These are phyloP conservation scores for Magnaporthales sp. DNA, from an alignment of 2,329 filamentous ascomycete genomes.

Conservation along the genomic window DNA sequence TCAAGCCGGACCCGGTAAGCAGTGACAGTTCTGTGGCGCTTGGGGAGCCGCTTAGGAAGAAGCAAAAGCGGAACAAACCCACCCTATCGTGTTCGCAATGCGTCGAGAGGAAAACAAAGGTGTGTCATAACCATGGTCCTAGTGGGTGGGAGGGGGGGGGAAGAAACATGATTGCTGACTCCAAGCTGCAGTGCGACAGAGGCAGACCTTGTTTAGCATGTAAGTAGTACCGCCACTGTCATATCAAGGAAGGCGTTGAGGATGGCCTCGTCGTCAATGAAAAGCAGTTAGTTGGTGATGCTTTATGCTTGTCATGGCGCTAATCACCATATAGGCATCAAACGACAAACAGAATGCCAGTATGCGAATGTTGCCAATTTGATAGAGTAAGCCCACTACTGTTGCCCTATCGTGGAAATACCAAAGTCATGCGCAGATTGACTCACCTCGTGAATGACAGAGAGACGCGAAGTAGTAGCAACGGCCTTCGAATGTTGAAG, in stretches of 20 bases:
- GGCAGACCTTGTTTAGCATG: constrained; percentile 61
- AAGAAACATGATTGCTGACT: constrained; percentile 3
- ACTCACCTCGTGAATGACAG: constrained; percentile 21
- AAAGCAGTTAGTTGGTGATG: not conserved
- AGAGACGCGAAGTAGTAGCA: constrained; percentile 31
- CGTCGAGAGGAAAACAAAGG: constrained; percentile 76
- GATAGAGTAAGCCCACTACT: constrained; percentile 47
- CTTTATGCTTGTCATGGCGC: not conserved
- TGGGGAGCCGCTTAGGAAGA: constrained; percentile 45
- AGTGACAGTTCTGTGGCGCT: constrained; percentile 15
- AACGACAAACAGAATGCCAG: constrained; percentile 65
- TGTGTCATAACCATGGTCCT: constrained; percentile 25
- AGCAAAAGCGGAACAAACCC: constrained; percentile 79
- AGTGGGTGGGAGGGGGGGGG: constrained; percentile 1
- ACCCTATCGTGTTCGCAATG: constrained; percentile 73
- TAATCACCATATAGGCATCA: constrained; percentile 40
- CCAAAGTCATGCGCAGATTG: not conserved
- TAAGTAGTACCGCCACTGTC: constrained; percentile 24
- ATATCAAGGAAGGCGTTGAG: not conserved
- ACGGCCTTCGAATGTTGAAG: constrained; percentile 47
- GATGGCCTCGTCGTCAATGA: not conserved
- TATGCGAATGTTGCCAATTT: constrained; percentile 72
- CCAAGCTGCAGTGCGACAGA: constrained; percentile 57
- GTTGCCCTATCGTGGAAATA: not conserved
- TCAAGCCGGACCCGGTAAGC: constrained; percentile 6